Evolutionary conservation across 371 early-diverging fungal species (phyloP).

Genomic region (Apophysomyces variabilis): DNA sequence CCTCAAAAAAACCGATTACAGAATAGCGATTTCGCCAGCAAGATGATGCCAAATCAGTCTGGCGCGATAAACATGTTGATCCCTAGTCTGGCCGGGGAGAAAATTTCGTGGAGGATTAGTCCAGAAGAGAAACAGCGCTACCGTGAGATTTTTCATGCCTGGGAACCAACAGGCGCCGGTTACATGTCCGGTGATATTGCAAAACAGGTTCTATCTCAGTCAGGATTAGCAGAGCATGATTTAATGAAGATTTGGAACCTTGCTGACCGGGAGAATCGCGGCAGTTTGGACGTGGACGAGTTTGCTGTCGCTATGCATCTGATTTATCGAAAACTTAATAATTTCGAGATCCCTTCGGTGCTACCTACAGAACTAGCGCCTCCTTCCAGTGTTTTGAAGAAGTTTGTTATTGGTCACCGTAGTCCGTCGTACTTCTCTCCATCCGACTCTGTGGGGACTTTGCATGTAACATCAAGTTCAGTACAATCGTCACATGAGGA

Average conservation of each 20-base stretch:
- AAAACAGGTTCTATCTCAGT: constrained; percentile 71
- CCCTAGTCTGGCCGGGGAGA: constrained; percentile 27
- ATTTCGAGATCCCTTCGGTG: constrained; percentile 73
- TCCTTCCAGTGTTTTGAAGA: constrained; percentile 69
- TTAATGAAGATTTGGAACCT: constrained; percentile 56
- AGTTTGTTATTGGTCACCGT: constrained; percentile 52
- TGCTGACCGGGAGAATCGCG: constrained; percentile 51
- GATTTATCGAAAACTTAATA: constrained; percentile 74
- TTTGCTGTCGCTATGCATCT: constrained; percentile 61
- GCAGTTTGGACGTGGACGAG: constrained; percentile 55
- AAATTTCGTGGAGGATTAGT: constrained; percentile 78
- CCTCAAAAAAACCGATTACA: constrained; percentile 41
- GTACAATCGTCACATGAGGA: constrained; percentile 22
- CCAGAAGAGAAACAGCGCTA: constrained; percentile 81
- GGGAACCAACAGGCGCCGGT: constrained; percentile 81
- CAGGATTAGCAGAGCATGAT: constrained; percentile 38
- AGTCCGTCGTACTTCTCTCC: constrained; percentile 23
- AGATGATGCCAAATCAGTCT: constrained; percentile 59
- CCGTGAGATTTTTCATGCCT: constrained; percentile 82
- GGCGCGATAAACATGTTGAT: constrained; percentile 34
- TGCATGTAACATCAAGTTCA: neutral
- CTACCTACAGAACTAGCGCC: constrained; percentile 86
- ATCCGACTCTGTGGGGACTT: neutral
- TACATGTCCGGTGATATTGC: constrained; percentile 86
- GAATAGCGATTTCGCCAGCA: constrained; percentile 50